Base-by-base conservation (phyloP, 228 moss, liverwort and hornwort genomes). In the Sphagnum magellanicum region DNA sequence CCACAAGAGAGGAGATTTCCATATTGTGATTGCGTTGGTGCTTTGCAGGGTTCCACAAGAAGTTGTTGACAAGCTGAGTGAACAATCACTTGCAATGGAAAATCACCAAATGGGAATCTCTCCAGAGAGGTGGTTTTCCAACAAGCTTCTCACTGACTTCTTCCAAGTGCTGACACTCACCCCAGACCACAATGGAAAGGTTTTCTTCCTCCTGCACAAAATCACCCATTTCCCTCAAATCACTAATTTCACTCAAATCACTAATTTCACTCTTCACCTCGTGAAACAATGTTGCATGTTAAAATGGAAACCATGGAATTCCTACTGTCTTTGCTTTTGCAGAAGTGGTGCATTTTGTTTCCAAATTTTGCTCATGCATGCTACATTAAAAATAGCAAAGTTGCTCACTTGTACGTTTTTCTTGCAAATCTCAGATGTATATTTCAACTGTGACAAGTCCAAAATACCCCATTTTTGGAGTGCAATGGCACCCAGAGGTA, bases 401-500 rank as follows among this genome's bases (percentile, higher is more conserved):
- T 32, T 32, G 32, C 1, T 32, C 32, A 32, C 32, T 32, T 32
- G 32, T 32, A 3, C 0, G 32, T 32, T 32, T 32, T 32, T 32
- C 32, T 32, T 32, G 32, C 32, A 3, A 32, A 32, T 32, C 32
- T 10, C 74, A 98, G 97, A 65, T 78, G 5, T 98, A 93, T 50
- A 78, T 93, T 49, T 98, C 98, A 10, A 90, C 92, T 8, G 82
- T 91, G 66, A 90, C 90, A 85, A 88, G 80, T 7, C 74, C 74
- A 60, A 81, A 86, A 0, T 98, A 98, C 65, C 98, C 98, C 58
- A 63, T 98, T 67, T 75, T 89, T 4, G 93, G 69, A 16, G 84
- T 93, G 68, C 93, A 93, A 71, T 93, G 90, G 85, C 98, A 98
- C 80, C 93, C 93, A 5, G 98, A 98, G 97, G 97, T 97, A 87